Evolutionary conservation across 129 eudicot species (phyloP), one percentile per base, ranked within the genome.

Genomic region (Dittrichia graveolens): DNA sequence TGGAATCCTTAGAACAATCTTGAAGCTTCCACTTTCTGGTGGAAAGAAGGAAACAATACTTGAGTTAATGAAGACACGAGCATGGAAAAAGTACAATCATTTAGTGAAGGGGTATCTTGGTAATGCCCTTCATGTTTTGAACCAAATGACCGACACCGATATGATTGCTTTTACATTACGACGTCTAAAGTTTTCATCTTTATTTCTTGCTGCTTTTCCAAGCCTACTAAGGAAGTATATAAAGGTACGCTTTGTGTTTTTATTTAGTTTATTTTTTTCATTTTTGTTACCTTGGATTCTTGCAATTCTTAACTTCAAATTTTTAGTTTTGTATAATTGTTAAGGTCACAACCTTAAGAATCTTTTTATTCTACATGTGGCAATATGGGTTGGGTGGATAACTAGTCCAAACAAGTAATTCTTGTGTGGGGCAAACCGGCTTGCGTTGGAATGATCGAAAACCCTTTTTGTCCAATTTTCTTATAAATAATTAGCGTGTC

Each of bases 191-290:
- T 81, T 65, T 76, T 95, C 99, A 1, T 81, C 92, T 53, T 47
- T 95, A 18, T 88, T 95, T 81, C 83, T 95, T 86, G 97, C 95
- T 64, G 97, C 97, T 75, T 95, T 91, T 72, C 97, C 97, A 7
- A 88, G 87, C 67, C 87, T 95, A 24, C 77, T 84, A 66, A 88
- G 99, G 87, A 95, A 84, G 87, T 95, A 95, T 81, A 74, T 95
- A 8, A 95, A 95, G 99, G 99, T 90, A 79, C 34, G 19, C 13
- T 9, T 58, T 5, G 6, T 55, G 44, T 37, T 61, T 38, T 58
- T 72, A 7, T n/a, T 42, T 65, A 9, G 43, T 62, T 41, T 24
- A 19, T 63, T 16, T 7, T 7, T 24, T 24, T 24, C 31, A 2
- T 24, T 24, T 24, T 24, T 24, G 31, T 24, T 24, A 24, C 31